phyloP scores from a whole-genome alignment of 2,329 filamentous ascomycete genomes.

The Pseudogymnoascus pannorum region DNA sequence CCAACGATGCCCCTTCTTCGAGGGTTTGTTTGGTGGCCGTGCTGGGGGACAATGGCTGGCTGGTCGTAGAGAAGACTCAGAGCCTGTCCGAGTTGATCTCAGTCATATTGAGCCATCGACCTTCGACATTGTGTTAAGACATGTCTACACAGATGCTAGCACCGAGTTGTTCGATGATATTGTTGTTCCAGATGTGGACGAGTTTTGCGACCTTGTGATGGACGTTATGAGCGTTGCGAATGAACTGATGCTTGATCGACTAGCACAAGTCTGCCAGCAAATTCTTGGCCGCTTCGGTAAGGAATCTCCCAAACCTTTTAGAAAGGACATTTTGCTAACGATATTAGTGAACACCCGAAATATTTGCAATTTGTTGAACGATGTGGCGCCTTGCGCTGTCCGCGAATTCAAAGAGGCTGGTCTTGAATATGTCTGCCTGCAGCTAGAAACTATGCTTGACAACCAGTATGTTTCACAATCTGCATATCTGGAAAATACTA shows the following conservation, averaged over 20 bases:
- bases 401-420: conserved; percentile 81
- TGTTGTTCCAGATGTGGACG: conserved; percentile 63
- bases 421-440: conserved; percentile 84
- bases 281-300: conserved; percentile 70
- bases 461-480: conserved; percentile 51
- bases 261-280: conserved; percentile 84
- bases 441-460: conserved; percentile 85
- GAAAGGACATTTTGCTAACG: conserved; percentile 18
- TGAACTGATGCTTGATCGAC: conserved; percentile 87
- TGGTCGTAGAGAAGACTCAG: conserved; percentile 48
- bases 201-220: conserved; percentile 81
- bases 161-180: conserved; percentile 75
- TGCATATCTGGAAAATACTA: conserved; percentile 18
- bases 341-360: conserved; percentile 68
- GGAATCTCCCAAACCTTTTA: conserved; percentile 17
- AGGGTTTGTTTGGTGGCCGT: conserved; percentile 82
- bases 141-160: conserved; percentile 78
- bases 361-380: conserved; percentile 76
- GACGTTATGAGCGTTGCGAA: conserved; percentile 87
- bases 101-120: conserved; percentile 67
- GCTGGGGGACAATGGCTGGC: conserved; percentile 79
- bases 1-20: conserved; percentile 84
- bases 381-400: conserved; percentile 75
- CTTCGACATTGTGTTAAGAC: conserved; percentile 71
- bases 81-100: conserved; percentile 65